A percentile compares a stretch with the other conserved stretches of the same genome.
Conservation (phyloP, 73 alveolate genomes). For the Uronychia binucleata region DNA sequence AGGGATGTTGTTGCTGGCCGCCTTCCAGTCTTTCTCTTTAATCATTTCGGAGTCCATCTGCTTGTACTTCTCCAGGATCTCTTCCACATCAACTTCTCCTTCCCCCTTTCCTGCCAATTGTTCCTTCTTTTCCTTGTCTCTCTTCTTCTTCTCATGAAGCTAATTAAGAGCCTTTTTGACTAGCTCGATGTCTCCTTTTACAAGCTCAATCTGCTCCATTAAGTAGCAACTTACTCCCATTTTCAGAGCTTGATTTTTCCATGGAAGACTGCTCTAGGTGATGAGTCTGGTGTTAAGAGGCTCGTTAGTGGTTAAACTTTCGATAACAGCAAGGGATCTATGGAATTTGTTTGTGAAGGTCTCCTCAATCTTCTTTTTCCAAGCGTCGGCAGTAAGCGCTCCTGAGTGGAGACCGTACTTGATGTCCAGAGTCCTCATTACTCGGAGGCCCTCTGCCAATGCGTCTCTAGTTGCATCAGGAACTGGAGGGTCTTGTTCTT, state of each 20-base stretch:
- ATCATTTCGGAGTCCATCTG: constrained; percentile 88
- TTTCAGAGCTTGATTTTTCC: constrained; percentile 77
- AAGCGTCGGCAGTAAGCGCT: constrained; percentile 88
- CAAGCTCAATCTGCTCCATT: constrained; percentile 63
- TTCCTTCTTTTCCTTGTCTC: constrained; percentile 85
- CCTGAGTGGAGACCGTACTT: constrained; percentile 92
- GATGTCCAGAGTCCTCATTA: constrained; percentile 84
- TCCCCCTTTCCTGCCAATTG: constrained; percentile 66
- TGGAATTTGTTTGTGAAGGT: constrained; percentile 76
- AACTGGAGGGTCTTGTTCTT: constrained; percentile 96
- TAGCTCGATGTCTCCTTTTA: constrained; percentile 89
- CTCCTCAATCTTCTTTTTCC: constrained; percentile 98
- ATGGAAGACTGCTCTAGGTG: constrained; percentile 72
- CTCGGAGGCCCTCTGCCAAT: constrained; percentile 78
- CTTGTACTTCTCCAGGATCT: constrained; percentile 86
- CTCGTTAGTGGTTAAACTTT: constrained; percentile 79
- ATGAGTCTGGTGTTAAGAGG: constrained; percentile 74
- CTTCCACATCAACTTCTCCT: constrained; percentile 86
- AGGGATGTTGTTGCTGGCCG: constrained; percentile 88
- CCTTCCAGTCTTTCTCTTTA: constrained; percentile 91
- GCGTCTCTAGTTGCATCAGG: constrained; percentile 93
- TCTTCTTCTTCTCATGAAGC: constrained; percentile 80
- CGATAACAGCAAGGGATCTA: constrained; percentile 71
- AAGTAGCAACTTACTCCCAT: constrained; percentile 70
- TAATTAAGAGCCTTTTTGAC: constrained; percentile 83